Percentiles rank a stretch among this genome's conserved stretches.
phyloP scores from a whole-genome alignment of 2,329 filamentous ascomycete genomes.

The Verruconis gallopava region DNA sequence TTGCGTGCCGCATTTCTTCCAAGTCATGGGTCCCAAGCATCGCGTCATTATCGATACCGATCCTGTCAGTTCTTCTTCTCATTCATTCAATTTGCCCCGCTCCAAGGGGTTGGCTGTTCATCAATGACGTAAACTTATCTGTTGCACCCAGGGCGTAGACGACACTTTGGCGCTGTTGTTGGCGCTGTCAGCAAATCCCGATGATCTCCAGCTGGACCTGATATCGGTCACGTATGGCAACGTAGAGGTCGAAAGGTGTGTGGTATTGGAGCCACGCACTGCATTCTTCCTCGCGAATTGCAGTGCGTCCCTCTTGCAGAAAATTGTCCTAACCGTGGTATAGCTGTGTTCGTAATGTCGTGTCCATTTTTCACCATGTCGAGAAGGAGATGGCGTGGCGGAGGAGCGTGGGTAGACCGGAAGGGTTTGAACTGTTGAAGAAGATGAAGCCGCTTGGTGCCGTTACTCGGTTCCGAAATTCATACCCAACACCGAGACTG shows the following conservation, averaged over 20 bases:
- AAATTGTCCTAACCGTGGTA: background rate
- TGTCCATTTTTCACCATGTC: conserved; percentile 82
- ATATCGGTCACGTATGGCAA: conserved; percentile 92
- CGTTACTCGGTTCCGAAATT: conserved; percentile 1
- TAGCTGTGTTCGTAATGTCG: conserved; percentile 76
- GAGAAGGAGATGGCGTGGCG: conserved; percentile 84
- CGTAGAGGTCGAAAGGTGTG: conserved; percentile 68
- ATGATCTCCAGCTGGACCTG: conserved; percentile 76
- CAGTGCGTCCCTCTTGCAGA: conserved; percentile 4
- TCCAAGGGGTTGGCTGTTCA: background rate
- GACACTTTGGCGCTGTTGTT: conserved; percentile 82
- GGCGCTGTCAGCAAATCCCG: conserved; percentile 65
- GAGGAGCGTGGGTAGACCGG: conserved; percentile 48
- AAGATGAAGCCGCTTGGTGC: conserved; percentile 55
- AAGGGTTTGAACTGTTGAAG: conserved; percentile 62
- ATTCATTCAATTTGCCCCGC: background rate
- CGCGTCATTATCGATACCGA: conserved; percentile 94
- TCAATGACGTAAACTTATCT: background rate
- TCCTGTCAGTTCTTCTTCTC: conserved; percentile 43
- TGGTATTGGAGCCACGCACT: too few relatives aligned
- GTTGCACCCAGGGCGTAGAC: conserved; percentile 54
- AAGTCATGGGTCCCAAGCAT: conserved; percentile 27
- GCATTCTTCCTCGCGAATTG: background rate
- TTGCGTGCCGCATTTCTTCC: too few relatives aligned
- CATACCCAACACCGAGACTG: conserved; percentile 3